Evolutionary conservation across 2,329 filamentous ascomycete species (phyloP), one percentile per base, ranked within the genome.

Genomic region (Helminthosporium solani): DNA sequence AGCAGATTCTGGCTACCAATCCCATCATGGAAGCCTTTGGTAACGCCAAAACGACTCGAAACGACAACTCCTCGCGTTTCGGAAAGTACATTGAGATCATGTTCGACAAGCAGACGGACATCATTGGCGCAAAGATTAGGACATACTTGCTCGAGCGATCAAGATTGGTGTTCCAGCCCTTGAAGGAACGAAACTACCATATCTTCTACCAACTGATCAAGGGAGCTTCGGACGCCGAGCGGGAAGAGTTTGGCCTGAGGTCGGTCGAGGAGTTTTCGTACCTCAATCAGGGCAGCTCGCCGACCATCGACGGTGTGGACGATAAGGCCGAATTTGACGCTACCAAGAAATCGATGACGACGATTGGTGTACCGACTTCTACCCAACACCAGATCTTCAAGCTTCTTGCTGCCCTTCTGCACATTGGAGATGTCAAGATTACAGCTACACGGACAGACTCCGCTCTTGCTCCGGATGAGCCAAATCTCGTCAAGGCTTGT

Each of bases 61-160:
- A 99, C 75, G 94, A 99, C 75, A 99, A 99, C 75, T 99, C 94
- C 35, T 99, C 94, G 33, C 84, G 94, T 65, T 99, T 99, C 73
- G 94, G 94, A 71, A 99, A 99, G 79, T 99, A 99, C 72, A 97
- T 99, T 62, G 94, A 99, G 76, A 99, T 99, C 69, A 92, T 97
- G 90, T 99, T 99, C 72, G 91, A 97, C 74, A 83, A 89, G 53
- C 83, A 86, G 64, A 96, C 90, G 52, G 94, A 95, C 70, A 99
- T 99, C 63, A 96, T 97, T 66, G 94, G 94, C 58, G 94, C 94
- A 46, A 95, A 95, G 76, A 99, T 99, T 67, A 83, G 94, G 61
- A 96, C 91, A 45, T 99, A 99, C 67, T 78, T 99, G 57, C 78
- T 99, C 35, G 94, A 99, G 72, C 88, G 94, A 50, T 97, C 94